Evolutionary conservation across 2,329 filamentous ascomycete genomes (phyloP).

Genomic region (Ophiosphaerella korrae): DNA sequence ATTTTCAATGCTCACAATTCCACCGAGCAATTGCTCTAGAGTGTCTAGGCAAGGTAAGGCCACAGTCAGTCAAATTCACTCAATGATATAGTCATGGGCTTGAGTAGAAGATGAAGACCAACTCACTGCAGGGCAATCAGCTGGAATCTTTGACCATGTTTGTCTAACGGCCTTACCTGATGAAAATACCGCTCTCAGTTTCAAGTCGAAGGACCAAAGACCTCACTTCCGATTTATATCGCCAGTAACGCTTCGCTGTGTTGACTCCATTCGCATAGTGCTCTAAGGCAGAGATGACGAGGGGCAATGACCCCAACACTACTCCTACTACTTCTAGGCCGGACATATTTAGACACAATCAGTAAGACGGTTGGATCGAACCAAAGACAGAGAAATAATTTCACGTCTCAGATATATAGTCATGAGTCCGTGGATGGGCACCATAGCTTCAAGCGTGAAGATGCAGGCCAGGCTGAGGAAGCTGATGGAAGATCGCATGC

Average conservation of each 20-base stretch:
- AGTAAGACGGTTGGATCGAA: too few relatives aligned
- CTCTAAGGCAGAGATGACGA: constrained; percentile 36
- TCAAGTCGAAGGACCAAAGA: constrained; percentile 22
- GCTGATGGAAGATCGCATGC: not conserved
- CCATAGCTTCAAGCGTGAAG: not conserved
- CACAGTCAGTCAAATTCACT: too few relatives aligned
- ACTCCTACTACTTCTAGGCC: constrained; percentile 39
- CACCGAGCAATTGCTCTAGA: constrained; percentile 26
- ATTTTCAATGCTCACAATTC: constrained; percentile 22
- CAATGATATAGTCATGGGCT: too few relatives aligned
- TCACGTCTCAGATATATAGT: too few relatives aligned
- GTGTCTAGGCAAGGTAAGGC: constrained; percentile 9
- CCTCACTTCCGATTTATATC: constrained; percentile 25
- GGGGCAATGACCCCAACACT: constrained; percentile 35
- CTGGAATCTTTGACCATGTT: too few relatives aligned
- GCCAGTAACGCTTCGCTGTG: constrained; percentile 29
- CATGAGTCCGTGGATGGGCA: too few relatives aligned
- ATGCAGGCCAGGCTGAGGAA: constrained; percentile 5
- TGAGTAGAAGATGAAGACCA: too few relatives aligned
- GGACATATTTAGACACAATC: constrained; percentile 19
- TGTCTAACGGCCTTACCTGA: constrained; percentile 6
- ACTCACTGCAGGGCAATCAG: too few relatives aligned
- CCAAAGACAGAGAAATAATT: not conserved
- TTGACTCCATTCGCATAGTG: constrained; percentile 33
- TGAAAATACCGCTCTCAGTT: constrained; percentile 33